Evolutionary conservation across 768 basidiomycete genomes (phyloP).

Genomic region (Phanerochaete sordida): DNA sequence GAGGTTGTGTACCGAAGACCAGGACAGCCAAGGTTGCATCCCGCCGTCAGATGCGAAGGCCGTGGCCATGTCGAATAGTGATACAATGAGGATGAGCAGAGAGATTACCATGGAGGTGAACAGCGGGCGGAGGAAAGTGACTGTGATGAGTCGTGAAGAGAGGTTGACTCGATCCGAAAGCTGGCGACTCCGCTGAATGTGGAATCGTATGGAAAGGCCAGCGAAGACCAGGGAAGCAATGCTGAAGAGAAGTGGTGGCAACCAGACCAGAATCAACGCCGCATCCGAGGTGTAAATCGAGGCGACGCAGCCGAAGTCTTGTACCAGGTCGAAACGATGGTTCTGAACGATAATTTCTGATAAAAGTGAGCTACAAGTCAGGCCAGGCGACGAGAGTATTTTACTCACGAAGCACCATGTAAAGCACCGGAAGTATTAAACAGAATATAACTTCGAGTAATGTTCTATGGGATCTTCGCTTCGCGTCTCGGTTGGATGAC

Average conservation of each 20-base stretch:
- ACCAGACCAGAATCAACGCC: slow-evolving; percentile 41
- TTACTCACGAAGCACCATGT: slow-evolving; percentile 33
- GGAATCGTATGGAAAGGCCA: slow-evolving; percentile 31
- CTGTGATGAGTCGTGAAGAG: slow-evolving; percentile 15
- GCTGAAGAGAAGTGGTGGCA: slow-evolving; percentile 43
- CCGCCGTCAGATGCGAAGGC: slow-evolving; percentile 13
- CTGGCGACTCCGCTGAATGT: slow-evolving; percentile 12
- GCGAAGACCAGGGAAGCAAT: slow-evolving; percentile 37
- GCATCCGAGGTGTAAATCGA: slow-evolving; percentile 32
- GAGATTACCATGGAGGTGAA: slow-evolving; percentile 15
- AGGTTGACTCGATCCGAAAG: slow-evolving; percentile 6
- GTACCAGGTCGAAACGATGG: slow-evolving; percentile 28
- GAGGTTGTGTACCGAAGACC: slow-evolving; percentile 18
- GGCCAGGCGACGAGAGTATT: slow-evolving; percentile 1
- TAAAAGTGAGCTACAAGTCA: background rate
- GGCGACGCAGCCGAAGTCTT: slow-evolving; percentile 28
- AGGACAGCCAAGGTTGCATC: slow-evolving; percentile 19
- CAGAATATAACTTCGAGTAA: slow-evolving; percentile 20
- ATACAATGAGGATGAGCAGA: slow-evolving; percentile 11
- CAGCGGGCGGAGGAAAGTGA: slow-evolving; percentile 22
- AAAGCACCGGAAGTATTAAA: slow-evolving; percentile 23
- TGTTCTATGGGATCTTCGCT: slow-evolving; percentile 5
- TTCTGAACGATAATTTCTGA: slow-evolving; percentile 32
- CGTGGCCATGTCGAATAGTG: slow-evolving; percentile 17
- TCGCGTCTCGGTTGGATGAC: slow-evolving; percentile 12